Base-by-base conservation (phyloP, 75 land plant genomes). In the Picea sitchensis region DNA sequence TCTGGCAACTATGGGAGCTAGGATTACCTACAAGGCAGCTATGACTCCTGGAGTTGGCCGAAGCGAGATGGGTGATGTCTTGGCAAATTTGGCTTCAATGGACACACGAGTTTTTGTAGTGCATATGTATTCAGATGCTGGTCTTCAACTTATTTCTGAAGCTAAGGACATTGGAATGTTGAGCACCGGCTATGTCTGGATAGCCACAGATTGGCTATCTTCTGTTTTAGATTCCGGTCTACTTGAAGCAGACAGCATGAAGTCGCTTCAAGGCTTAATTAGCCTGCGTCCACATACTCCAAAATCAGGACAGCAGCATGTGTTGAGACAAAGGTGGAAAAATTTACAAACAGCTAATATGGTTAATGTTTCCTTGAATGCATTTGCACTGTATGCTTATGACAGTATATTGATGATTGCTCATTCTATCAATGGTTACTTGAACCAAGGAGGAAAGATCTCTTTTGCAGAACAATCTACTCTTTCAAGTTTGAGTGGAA, bases 361-460 rank as follows among this genome's bases (percentile, higher is more conserved):
- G 3, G 85, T 73, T 34, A 21, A 17, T 64, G 73, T 17, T 17
- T 87, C 65, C 78, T 81, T 86, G 59, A 89, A 89, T 80, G 75
- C 87, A 20, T 94, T 90, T 82, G 95, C 84, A 7, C 75, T 92
- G 12, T 92, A 88, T 90, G 95, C 95, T 14, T 92, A 94, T 90
- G 96, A 94, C 79, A 80, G 88, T 34, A 87, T 94, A 58, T 92
- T 91, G 90, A 79, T 92, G 69, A 58, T 81, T 59, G 95, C 95
- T 32, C 84, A 75, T 68, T 32, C 83, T 5, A 63, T 82, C n/a
- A 18, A 63, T 44, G 21, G 21, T 2, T 77, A 20, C 64, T 58
- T 82, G 38, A 59, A 59, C 9, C 38, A 64, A 23, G 34, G 41
- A 41, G 36, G 76, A 15, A 58, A 47, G 6, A 41, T 82, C 61